Evolutionary conservation across 805 yeast genomes (phyloP).

Genomic region (Metschnikowia lochheadii): DNA sequence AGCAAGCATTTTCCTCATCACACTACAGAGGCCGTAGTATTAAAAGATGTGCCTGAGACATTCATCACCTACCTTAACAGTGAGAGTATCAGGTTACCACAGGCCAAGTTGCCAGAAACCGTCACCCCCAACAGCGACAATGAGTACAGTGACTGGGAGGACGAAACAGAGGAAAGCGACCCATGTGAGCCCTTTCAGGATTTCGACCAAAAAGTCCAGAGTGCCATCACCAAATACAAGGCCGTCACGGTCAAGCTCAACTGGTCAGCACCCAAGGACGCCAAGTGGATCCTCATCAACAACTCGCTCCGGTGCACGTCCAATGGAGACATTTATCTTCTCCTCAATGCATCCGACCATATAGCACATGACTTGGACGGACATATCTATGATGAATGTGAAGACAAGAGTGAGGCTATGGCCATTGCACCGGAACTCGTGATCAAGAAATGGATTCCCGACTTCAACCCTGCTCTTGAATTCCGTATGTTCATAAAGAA

Average conservation of each 20-base stretch:
- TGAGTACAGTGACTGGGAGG: slow-evolving; percentile 76
- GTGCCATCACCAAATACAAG: slow-evolving; percentile 47
- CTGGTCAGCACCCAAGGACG: slow-evolving; percentile 97
- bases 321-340: slow-evolving; percentile 71
- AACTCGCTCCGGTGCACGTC: slow-evolving; percentile 69
- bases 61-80: slow-evolving; percentile 32
- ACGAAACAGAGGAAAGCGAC: slow-evolving; percentile 26
- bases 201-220: slow-evolving; percentile 51
- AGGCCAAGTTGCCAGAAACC: slow-evolving; percentile 7
- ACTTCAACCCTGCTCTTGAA: slow-evolving; percentile 84
- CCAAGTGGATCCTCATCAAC: slow-evolving; percentile 83
- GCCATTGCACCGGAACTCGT: slow-evolving; percentile 57
- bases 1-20: slow-evolving; percentile 21
- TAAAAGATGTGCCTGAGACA: slow-evolving; percentile 31
- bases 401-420: slow-evolving; percentile 18
- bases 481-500: slow-evolving; percentile 80
- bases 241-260: slow-evolving; percentile 83
- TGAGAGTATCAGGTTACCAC: slow-evolving; percentile 19
- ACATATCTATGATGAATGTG: slow-evolving; percentile 56
- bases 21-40: slow-evolving; percentile 21
- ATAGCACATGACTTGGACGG: slow-evolving; percentile 73
- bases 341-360: slow-evolving; percentile 84
- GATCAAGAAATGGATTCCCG: slow-evolving; percentile 70
- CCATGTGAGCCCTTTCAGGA: slow-evolving; percentile 42
- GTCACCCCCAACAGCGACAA: slow-evolving; percentile 44